Evolutionary conservation across 352 stramenopile genomes (phyloP), one percentile per base, ranked within the genome.

Genomic region (Pythium periplocum): DNA sequence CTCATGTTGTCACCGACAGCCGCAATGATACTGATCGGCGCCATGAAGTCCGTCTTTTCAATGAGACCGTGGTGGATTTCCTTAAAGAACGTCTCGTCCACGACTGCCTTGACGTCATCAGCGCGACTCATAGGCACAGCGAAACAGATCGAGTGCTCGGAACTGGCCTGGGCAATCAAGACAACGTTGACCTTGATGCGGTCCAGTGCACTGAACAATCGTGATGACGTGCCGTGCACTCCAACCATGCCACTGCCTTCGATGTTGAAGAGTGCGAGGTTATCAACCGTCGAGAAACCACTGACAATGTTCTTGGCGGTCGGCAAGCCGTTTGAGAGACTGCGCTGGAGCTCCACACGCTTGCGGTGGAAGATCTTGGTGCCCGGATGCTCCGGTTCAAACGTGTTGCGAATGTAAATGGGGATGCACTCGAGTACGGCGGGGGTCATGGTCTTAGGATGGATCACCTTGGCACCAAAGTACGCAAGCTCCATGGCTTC

Each of bases 401-500:
- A 98, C 9, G 95, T 98, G 64, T 99, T 99, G 7, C 89, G 84
- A 63, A 99, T 98, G 66, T 88, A 98, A 56, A 99, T 98, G 4
- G 96, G 96, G 56, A 99, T 98, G 61, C 72, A 87, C n/a, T 89
- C 81, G 11, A 77, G 55, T 33, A 96, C 83, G 30, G 84, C 86
- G 3, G 92, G 90, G 9, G 75, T 86, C 96, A 99, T 98, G 35
- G 96, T 97, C 80, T 98, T 98, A 4, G 96, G 96, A 64, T 98
- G 96, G 12, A 98, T 86, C 36, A 98, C 96, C 68, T 99, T 98
- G 10, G 96, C 96, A 32, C 96, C 96, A 69, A 99, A 99, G 67
- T 98, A 98, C 6, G 96, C 96, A 33, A 99, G 77, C 73, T 99
- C 96, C 91, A 98, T 98, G 38, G 96, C 96, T 70, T 99, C 96